Conservation (phyloP, 345 rosid genomes). For the Euphorbia pulcherrima region DNA sequence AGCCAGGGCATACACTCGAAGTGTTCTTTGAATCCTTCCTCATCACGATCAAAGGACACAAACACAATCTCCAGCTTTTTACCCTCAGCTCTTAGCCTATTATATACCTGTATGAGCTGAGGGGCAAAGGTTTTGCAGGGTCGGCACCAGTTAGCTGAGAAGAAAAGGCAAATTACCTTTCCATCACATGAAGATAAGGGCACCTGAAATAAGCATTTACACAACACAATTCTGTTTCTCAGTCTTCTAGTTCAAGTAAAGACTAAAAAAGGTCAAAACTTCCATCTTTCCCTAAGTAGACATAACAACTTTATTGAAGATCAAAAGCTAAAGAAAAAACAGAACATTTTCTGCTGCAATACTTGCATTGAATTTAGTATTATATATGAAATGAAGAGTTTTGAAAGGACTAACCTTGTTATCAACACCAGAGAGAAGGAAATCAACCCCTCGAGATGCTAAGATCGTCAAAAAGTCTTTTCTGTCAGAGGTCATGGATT, state of each 20-base stretch:
- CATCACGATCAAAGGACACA: conserved; percentile 65
- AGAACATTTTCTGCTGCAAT: background rate
- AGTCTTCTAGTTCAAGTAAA: background rate
- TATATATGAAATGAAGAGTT: background rate
- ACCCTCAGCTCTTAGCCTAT: conserved; percentile 36
- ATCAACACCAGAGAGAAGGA: conserved; percentile 48
- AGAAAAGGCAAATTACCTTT: conserved; percentile 57
- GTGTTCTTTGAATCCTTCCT: conserved; percentile 52
- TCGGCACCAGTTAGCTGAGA: conserved; percentile 87
- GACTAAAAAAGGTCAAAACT: background rate
- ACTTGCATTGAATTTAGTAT: background rate
- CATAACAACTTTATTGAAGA: background rate
- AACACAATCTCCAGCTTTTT: conserved; percentile 61
- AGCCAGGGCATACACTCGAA: conserved; percentile 79
- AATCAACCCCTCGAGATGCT: conserved; percentile 55
- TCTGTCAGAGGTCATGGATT: conserved; percentile 17
- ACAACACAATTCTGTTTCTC: background rate
- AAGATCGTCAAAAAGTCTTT: conserved; percentile 36
- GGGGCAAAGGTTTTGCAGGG: conserved; percentile 67
- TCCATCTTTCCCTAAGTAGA: background rate
- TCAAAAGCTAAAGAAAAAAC: background rate
- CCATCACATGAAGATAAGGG: conserved; percentile 49
- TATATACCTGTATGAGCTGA: conserved; percentile 53
- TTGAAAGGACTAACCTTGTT: conserved; percentile 36
- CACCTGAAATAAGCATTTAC: conserved; percentile 36